Percentiles rank a stretch among this genome's conserved stretches.
phyloP scores from a whole-genome alignment of 148 eudicot species.

The Cornus suecica region DNA sequence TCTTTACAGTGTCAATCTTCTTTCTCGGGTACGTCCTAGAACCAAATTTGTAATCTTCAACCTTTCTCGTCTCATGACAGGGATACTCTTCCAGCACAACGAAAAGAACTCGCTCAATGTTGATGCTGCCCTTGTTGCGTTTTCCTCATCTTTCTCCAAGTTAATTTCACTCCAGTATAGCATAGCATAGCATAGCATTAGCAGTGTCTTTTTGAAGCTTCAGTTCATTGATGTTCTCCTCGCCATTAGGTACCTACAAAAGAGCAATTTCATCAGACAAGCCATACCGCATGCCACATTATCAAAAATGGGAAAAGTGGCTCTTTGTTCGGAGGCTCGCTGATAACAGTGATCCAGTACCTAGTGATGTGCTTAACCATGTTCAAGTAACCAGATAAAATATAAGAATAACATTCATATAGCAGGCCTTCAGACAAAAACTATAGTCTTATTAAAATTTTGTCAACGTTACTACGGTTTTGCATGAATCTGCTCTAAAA shows the following conservation, averaged over 20 bases:
- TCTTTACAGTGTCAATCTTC: too few species aligned
- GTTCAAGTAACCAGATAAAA: neutral
- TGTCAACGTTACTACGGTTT: too few species aligned
- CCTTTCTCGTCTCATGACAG: neutral
- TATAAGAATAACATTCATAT: neutral
- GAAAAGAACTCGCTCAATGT: too few species aligned
- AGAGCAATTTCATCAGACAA: neutral
- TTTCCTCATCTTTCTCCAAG: neutral
- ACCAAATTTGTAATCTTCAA: too few species aligned
- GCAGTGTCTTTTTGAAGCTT: neutral
- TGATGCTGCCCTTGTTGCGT: neutral
- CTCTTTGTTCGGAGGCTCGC: neutral
- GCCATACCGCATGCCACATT: neutral
- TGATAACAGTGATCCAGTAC: neutral
- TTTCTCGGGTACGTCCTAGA: too few species aligned
- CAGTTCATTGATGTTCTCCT: neutral
- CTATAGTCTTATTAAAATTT: neutral
- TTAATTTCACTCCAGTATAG: neutral
- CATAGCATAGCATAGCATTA: neutral
- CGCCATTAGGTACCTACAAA: neutral
- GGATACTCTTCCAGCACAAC: too few species aligned
- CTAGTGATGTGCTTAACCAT: neutral
- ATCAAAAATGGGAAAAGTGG: neutral
- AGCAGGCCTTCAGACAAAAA: too few species aligned
- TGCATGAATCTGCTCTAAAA: neutral